Evolutionary conservation across 495 filamentous ascomycete genomes (phyloP).

Genomic region (Penicillium diatomitis): DNA sequence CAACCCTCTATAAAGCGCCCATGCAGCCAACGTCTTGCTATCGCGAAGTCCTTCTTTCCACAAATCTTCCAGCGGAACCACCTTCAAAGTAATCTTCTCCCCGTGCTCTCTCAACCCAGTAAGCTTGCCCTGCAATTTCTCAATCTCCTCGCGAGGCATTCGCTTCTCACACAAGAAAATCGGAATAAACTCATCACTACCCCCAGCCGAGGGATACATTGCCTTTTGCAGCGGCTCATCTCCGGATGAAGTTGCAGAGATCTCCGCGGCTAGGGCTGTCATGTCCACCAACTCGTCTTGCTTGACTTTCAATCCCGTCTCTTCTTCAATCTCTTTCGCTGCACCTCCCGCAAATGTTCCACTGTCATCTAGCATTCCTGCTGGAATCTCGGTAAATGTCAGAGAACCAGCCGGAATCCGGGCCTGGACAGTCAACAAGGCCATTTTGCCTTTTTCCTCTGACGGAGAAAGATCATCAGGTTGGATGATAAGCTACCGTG

Average conservation of each 20-base stretch:
- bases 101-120: conserved; percentile 69
- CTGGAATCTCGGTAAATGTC: conserved; percentile 70
- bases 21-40: conserved; percentile 68
- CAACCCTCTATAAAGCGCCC: conserved; percentile 68
- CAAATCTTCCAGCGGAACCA: conserved; percentile 61
- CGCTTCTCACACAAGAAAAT: conserved; percentile 66
- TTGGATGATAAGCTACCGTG: conserved; percentile 52
- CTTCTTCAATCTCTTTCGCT: conserved; percentile 75
- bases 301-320: conserved; percentile 56
- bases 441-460: conserved; percentile 48
- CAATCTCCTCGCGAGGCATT: conserved; percentile 53
- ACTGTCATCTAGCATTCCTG: conserved; percentile 79
- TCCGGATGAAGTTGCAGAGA: conserved; percentile 8
- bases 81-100: conserved; percentile 74
- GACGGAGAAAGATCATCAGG: conserved; percentile 50
- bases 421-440: conserved; percentile 73
- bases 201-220: conserved; percentile 71
- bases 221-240: conserved; percentile 46
- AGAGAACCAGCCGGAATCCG: conserved; percentile 72
- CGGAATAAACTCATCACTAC: conserved; percentile 76
- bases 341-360: conserved; percentile 70
- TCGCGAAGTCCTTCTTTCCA: conserved; percentile 72
- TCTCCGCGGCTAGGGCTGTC: conserved; percentile 47
- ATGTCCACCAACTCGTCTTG: conserved; percentile 57
- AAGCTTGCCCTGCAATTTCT: conserved; percentile 62